Base-by-base conservation (phyloP, 208 protist genomes). In the Vickermania ingenoplastis region DNA sequence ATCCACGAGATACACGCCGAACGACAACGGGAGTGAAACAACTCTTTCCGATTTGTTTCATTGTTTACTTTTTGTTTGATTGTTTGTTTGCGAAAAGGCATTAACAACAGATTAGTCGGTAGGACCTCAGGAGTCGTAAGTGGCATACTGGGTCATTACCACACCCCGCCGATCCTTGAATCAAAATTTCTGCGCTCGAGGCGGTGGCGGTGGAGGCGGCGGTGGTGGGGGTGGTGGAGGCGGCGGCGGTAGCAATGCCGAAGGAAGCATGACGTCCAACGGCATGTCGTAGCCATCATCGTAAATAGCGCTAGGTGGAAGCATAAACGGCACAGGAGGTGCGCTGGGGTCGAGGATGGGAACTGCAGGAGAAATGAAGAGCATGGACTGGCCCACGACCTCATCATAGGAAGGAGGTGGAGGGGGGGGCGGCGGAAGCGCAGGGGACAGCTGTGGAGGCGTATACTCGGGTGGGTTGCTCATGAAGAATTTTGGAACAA, bases 401-500 rank as follows among this genome's bases (percentile, higher is more conserved):
- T 45, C 36, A 45, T 45, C 11, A 17, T 45, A 45, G 11, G 36
- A 7, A 7, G 36, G 36, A 45, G 36, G 36, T 17, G 36, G 36
- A 7, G 36, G 36, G 17, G 36, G 36, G 11, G 36, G 36, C 23
- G 58, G 27, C 26, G 27, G 59, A n/a, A 66, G 50, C 24, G 54
- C 13, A 1, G 57, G 26, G 2, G 36, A 45, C 36, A 55, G 13
- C 24, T 28, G n/a, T 55, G 51, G 22, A 55, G 72, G 73, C 29
- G 57, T 63, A 59, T 75, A 84, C 65, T 83, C 74, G 11, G 75
- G 75, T 2, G 82, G 79, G 41, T 63, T 78, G 11, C 11, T 67
- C 29, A 81, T 54, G 31, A 69, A 54, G 49, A 82, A 83, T 51
- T 68, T 63, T 11, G 70, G 85, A 3, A 89, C 70, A 55, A 92